phyloP scores from a whole-genome alignment of 2,329 filamentous ascomycete species.

The Claviceps spartinae region DNA sequence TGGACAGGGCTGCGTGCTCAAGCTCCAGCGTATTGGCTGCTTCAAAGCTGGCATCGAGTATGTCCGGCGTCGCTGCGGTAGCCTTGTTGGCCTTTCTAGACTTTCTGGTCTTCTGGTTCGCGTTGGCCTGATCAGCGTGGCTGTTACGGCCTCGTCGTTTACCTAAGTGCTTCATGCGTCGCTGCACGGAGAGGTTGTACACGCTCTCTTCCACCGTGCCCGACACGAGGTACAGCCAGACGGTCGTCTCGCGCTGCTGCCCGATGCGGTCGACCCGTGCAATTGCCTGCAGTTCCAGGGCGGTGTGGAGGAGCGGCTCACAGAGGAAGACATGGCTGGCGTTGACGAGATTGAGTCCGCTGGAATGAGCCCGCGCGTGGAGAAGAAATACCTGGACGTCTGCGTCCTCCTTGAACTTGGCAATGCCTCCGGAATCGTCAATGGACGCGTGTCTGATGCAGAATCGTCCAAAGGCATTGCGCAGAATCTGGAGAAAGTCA shows the following conservation, averaged over 20 bases:
- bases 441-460: slow-evolving; percentile 63
- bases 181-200: slow-evolving; percentile 69
- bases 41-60: slow-evolving; percentile 54
- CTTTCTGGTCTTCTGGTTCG: slow-evolving; percentile 12
- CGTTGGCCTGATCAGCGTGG: slow-evolving; percentile 15
- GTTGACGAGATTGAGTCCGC: slow-evolving; percentile 81
- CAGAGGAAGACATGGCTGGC: slow-evolving; percentile 91
- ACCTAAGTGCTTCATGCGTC: slow-evolving; percentile 65
- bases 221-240: slow-evolving; percentile 89
- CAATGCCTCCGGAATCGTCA: slow-evolving; percentile 53
- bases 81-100: slow-evolving; percentile 13
- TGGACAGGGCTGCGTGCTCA: slow-evolving; percentile 55
- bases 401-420: slow-evolving; percentile 64
- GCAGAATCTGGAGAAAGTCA: slow-evolving; percentile 65
- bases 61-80: slow-evolving; percentile 22
- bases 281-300: slow-evolving; percentile 87
- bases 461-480: slow-evolving; percentile 54
- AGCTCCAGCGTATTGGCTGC: slow-evolving; percentile 75
- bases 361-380: slow-evolving; percentile 77
- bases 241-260: slow-evolving; percentile 73
- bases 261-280: slow-evolving; percentile 92
- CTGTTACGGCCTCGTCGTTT: background rate
- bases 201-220: slow-evolving; percentile 88
- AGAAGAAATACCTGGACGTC: slow-evolving; percentile 70
- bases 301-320: slow-evolving; percentile 86